Evolutionary conservation across 352 stramenopile species (phyloP), one percentile per base, ranked within the genome.

Genomic region (Pelagophyceae sp.): DNA sequence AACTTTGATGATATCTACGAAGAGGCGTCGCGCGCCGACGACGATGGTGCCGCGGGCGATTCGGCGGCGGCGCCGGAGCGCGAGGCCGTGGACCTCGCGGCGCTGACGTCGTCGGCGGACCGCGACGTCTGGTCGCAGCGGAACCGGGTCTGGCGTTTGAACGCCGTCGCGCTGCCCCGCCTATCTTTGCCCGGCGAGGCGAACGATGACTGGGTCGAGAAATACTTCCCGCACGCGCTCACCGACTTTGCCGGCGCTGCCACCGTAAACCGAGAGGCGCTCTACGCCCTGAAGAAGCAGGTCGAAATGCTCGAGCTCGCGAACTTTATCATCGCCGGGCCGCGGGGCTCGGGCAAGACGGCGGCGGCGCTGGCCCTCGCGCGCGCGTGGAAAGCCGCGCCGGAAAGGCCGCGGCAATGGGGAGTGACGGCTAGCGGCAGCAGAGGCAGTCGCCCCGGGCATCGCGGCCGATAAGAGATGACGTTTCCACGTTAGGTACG

Each of bases 1-100:
- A n/a, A 65, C 17, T 65, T 33, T n/a, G 58, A n/a, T n/a, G 58
- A 65, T n/a, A 17, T 65, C 58, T 65, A 65, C 58, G 23, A n/a
- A 6, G 58, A 65, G 23, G n/a, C n/a, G n/a, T n/a, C n/a, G n/a
- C n/a, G n/a, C n/a, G n/a, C n/a, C n/a, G 58, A 65, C 23, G 58
- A 65, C 58, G 58, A 65, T 17, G 58, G 17, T 6, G 58, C 32
- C 58, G 58, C 20, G 58, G 23, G 20, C 58, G 58, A 5, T 2
- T 17, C 20, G 58, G 23, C 5, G 23, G 58, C 23, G 58, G 58
- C 58, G 23, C 17, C 20, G 5, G 23, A 27, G 29, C 11, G 27
- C 15, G 11, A 15, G 11, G 2, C 2, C 15, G 61, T 71, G 15
- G 31, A 71, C 33, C 6, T 71, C 3, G 6, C 3, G 15, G 20